phyloP scores from a whole-genome alignment of 2,329 filamentous ascomycete genomes.

The Chrysosporium keratinophilum region DNA sequence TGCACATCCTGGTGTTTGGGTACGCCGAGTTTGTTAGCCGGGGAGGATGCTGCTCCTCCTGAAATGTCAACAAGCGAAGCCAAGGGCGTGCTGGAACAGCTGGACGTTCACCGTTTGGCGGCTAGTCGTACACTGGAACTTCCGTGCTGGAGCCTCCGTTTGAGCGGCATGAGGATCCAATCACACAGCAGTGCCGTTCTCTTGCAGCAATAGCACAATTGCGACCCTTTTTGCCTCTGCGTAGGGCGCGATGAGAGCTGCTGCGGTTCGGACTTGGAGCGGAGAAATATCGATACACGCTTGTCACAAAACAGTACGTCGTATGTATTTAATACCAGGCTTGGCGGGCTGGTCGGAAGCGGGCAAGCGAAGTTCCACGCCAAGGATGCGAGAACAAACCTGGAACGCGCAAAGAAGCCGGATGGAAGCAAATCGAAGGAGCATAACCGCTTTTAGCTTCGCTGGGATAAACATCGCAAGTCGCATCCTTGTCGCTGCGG shows the following conservation, averaged over 20 bases:
- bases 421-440: constrained; percentile 11
- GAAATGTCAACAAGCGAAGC: not conserved
- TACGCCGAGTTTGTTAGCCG: too few species aligned
- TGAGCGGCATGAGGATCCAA: too few species aligned
- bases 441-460: constrained; percentile 6
- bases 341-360: not conserved
- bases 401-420: constrained; percentile 7
- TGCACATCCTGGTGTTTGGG: not conserved
- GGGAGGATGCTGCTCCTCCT: not conserved
- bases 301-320: not conserved
- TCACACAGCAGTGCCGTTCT: too few species aligned
- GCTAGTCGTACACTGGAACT: too few species aligned
- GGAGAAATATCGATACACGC: too few species aligned
- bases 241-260: too few species aligned
- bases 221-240: too few species aligned
- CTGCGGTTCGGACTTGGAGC: too few species aligned
- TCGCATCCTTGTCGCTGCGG: not conserved
- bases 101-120: not conserved
- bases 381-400: not conserved
- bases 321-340: not conserved
- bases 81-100: not conserved
- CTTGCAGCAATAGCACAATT: too few species aligned
- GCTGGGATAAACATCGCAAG: not conserved
- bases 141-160: too few species aligned
- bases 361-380: not conserved